phyloP scores from a whole-genome alignment of 257 asterid species.

The Nicotiana tabacum region DNA sequence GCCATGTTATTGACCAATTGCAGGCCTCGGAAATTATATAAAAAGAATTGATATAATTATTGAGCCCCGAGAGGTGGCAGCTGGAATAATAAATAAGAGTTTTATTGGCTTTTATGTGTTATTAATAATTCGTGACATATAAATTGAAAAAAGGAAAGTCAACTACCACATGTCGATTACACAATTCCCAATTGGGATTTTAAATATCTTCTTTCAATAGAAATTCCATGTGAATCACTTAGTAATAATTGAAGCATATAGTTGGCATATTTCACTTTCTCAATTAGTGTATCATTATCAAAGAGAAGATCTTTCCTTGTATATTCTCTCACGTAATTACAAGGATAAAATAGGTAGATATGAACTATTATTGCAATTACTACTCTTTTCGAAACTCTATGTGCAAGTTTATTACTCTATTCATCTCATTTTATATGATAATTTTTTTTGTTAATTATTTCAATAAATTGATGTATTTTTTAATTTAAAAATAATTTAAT shows the following conservation, averaged over 20 bases:
- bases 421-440: too few relatives aligned
- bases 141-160: slow-evolving; percentile 6
- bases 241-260: neutral
- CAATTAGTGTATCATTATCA: neutral
- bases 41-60: neutral
- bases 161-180: slow-evolving; percentile 15
- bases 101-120: neutral
- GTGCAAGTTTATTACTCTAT: too few relatives aligned
- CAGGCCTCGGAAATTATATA: neutral
- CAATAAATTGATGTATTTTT: too few relatives aligned
- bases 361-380: too few relatives aligned
- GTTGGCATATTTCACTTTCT: neutral
- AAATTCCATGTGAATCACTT: neutral
- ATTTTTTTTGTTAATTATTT: too few relatives aligned
- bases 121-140: neutral
- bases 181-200: slow-evolving; percentile 13
- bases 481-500: too few relatives aligned
- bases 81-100: neutral
- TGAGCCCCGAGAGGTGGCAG: neutral
- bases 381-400: too few relatives aligned
- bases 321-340: neutral
- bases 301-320: neutral
- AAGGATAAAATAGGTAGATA: too few relatives aligned
- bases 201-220: neutral
- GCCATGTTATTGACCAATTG: neutral